These are phyloP conservation scores for Marchantia polymorpha DNA, from an alignment of 225 moss, liverwort and hornwort genomes.

Conservation along the genomic window DNA sequence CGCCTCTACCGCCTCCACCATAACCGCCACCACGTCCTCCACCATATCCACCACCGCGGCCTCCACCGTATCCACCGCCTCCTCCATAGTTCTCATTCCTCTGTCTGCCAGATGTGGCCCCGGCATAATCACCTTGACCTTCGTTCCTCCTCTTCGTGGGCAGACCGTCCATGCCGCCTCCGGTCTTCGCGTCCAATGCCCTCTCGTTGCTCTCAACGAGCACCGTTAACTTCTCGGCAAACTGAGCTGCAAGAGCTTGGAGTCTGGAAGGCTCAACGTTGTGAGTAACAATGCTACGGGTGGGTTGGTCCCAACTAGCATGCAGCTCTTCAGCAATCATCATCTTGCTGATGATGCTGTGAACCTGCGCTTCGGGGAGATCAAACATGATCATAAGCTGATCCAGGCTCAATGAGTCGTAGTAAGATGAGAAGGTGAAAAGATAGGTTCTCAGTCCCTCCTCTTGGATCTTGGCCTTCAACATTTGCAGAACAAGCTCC, in stretches of 20 bases:
- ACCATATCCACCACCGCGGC: slow-evolving; percentile 30
- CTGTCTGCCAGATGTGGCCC: slow-evolving; percentile 65
- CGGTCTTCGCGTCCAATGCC: slow-evolving; percentile 81
- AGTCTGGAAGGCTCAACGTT: slow-evolving; percentile 84
- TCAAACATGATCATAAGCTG: slow-evolving; percentile 92
- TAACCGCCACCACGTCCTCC: slow-evolving; percentile 45
- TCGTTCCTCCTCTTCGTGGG: slow-evolving; percentile 56
- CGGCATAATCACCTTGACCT: slow-evolving; percentile 64
- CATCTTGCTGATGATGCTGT: slow-evolving; percentile 98
- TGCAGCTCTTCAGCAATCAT: slow-evolving; percentile 98
- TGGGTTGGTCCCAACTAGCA: slow-evolving; percentile 98
- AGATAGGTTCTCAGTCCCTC: slow-evolving; percentile 89
- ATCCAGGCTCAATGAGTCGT: slow-evolving; percentile 90
- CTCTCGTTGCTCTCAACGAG: slow-evolving; percentile 96
- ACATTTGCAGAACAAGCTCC: slow-evolving; percentile 71
- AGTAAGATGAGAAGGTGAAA: slow-evolving; percentile 84
- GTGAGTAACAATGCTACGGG: slow-evolving; percentile 88
- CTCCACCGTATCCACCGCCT: slow-evolving; percentile 43
- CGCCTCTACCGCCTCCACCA: slow-evolving; percentile 45
- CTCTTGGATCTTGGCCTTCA: slow-evolving; percentile 88
- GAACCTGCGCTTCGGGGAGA: slow-evolving; percentile 78
- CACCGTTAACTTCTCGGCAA: slow-evolving; percentile 79
- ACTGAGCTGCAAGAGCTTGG: slow-evolving; percentile 82
- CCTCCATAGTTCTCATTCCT: slow-evolving; percentile 56
- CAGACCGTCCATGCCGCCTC: slow-evolving; percentile 69